Base-by-base conservation (phyloP, 805 yeast genomes). In the Saccharomyces kudriavzevii region DNA sequence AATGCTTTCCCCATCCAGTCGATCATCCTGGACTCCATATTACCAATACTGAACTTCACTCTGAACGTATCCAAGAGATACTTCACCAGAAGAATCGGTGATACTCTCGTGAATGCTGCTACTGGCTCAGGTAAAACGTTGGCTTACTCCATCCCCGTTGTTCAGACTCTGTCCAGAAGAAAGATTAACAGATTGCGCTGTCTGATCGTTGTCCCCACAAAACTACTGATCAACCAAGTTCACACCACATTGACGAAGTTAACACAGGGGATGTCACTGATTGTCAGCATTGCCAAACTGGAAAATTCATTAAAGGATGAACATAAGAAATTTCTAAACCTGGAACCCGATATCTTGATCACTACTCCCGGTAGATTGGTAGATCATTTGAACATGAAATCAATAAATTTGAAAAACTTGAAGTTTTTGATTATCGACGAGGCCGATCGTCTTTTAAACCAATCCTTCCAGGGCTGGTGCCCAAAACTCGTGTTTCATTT, bases 121-220 rank as follows among this genome's bases (percentile, higher is more conserved):
- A 92, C 99, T 0, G 99, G 99, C 46, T 87, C 96, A 0, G 99
- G 99, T 63, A 92, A 92, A 66, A 92, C 99, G 0, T 73, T 94
- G 52, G 95, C 97, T 1, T 92, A 92, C 64, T 77, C 83, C 50
- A 77, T 92, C 1, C 98, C 99, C 1, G 78, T 94, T 6, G 76
- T 94, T 2, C 90, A 91, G 56, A 72, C 82, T 2, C 73, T 92
- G 51, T 71, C 76, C 14, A 69, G 71, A 8, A 77, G 96, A 54
- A 73, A 78, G 1, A 89, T 89, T 1, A 91, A 95, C 1, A 74
- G 82, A 51, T 68, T 88, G 3, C 72, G 96, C 50, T 91, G 94
- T 40, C 74, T 94, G 3, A 75, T 94, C 1, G 67, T 94, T 24
- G 89, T 92, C 1, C 99, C 99, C 9, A 94, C 99, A 9, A 84